phyloP scores from a whole-genome alignment of 257 asterid species.

The Forsythia suspensa region DNA sequence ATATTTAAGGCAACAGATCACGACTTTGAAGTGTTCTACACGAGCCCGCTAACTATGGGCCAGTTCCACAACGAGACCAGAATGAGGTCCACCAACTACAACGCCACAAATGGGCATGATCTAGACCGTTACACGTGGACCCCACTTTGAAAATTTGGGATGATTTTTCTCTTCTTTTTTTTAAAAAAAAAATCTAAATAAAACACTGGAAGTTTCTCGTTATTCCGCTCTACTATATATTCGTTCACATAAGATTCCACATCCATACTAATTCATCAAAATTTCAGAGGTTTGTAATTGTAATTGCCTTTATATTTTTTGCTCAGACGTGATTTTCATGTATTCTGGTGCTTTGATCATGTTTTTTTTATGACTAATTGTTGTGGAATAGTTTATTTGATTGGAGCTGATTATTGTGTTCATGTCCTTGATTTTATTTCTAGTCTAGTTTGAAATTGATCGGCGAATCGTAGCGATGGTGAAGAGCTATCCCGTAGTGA shows the following conservation, averaged over 20 bases:
- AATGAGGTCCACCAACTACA: background rate
- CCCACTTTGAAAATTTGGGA: background rate
- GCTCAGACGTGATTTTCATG: background rate
- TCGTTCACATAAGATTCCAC: background rate
- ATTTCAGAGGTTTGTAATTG: background rate
- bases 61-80: slow-evolving; percentile 5
- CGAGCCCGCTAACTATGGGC: slow-evolving; percentile 4
- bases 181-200: slow-evolving; percentile 23
- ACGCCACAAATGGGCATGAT: background rate
- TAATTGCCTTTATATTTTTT: background rate
- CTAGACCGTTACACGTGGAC: slow-evolving; percentile 12
- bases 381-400: background rate
- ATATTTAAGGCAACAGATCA: too few species aligned
- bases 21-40: background rate
- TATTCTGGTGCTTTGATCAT: background rate
- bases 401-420: slow-evolving; percentile 5
- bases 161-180: background rate
- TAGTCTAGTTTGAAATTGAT: too few species aligned
- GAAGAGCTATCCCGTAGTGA: slow-evolving; percentile 61
- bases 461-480: slow-evolving; percentile 35
- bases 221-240: background rate
- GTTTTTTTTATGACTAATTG: background rate
- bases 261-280: background rate
- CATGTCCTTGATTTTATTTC: background rate
- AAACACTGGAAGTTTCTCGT: slow-evolving; percentile 38